Evolutionary conservation across 139 green algal species (phyloP).

Genomic region (Edaphochlamys debaryana): DNA sequence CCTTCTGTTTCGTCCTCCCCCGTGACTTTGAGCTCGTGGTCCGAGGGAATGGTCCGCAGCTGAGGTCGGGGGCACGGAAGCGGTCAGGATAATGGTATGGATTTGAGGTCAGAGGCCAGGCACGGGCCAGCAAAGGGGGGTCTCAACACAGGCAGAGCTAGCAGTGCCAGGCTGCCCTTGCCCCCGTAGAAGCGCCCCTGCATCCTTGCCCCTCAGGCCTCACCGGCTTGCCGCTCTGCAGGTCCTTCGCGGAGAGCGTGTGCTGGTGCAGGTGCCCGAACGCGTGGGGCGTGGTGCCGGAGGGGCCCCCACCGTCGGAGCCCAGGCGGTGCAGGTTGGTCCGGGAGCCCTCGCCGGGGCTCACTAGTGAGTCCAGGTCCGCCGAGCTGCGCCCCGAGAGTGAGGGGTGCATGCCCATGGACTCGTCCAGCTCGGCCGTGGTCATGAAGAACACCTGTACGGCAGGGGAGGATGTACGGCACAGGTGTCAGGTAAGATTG

Average conservation of each 20-base stretch:
- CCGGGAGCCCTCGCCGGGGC: too few species aligned
- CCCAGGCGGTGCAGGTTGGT: too few species aligned
- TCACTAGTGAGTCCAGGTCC: constrained; percentile 32
- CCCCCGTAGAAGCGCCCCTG: too few species aligned
- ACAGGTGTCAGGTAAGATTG: too few species aligned
- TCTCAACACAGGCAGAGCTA: too few species aligned
- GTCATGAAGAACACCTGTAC: constrained; percentile 48
- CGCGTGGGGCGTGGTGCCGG: too few species aligned
- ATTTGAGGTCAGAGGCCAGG: too few species aligned
- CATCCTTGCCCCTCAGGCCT: too few species aligned
- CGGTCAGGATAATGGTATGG: too few species aligned
- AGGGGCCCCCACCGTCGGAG: not conserved
- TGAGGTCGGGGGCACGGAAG: too few species aligned
- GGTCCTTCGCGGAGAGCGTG: constrained; percentile 18
- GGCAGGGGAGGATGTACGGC: not conserved
- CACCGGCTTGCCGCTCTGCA: constrained; percentile 36
- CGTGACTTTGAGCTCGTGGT: constrained; percentile 22
- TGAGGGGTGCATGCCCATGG: constrained; percentile 40
- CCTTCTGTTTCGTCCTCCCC: not conserved
- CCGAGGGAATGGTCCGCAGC: constrained; percentile 37
- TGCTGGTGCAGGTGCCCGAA: not conserved
- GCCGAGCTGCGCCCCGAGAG: constrained; percentile 14
- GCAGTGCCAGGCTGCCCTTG: too few species aligned
- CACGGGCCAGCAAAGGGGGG: too few species aligned
- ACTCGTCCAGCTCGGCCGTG: constrained; percentile 47